A percentile compares a stretch with the other conserved stretches of the same genome.
phyloP scores from a whole-genome alignment of 805 yeast species.

The Yamadazyma paraphyllophila region DNA sequence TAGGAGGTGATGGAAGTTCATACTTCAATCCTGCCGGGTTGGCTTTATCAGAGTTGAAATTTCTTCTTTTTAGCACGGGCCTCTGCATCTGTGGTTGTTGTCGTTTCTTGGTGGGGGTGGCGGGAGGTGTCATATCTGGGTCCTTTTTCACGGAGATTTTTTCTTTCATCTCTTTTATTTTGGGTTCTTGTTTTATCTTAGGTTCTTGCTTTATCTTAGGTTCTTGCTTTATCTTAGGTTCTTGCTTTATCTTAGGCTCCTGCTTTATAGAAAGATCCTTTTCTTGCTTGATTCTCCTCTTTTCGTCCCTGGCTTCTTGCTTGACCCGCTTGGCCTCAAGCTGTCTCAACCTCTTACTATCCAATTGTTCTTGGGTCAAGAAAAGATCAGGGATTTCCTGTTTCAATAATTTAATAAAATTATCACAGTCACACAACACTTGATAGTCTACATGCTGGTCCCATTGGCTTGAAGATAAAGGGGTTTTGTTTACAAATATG shows the following conservation, averaged over 20 bases:
- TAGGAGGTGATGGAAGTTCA: constrained; percentile 33
- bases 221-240: constrained; percentile 1
- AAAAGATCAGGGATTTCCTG: constrained; percentile 60
- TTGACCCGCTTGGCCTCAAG: constrained; percentile 13
- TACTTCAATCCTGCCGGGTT: constrained; percentile 12
- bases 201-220: not conserved
- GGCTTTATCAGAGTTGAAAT: constrained; percentile 14
- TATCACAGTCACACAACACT: constrained; percentile 76
- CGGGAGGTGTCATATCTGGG: constrained; percentile 14
- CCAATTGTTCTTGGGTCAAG: constrained; percentile 52
- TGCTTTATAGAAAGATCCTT: constrained; percentile 4
- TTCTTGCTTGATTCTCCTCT: constrained; percentile 8
- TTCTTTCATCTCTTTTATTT: not conserved
- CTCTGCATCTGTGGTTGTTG: constrained; percentile 2
- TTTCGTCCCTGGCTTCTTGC: constrained; percentile 10
- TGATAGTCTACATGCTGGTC: constrained; percentile 73
- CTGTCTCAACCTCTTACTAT: constrained; percentile 35
- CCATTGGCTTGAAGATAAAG: constrained; percentile 62
- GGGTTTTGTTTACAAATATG: constrained; percentile 70
- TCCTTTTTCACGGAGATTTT: constrained; percentile 1
- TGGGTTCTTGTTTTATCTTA: not conserved
- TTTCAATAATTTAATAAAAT: constrained; percentile 62
- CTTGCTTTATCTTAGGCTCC: constrained; percentile 2
- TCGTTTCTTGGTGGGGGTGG: constrained; percentile 13
- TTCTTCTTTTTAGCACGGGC: constrained; percentile 21